A percentile compares a stretch with the other conserved stretches of the same genome.
Evolutionary conservation across 495 filamentous ascomycete species (phyloP).

Genomic region (Penicillium odoratum): DNA sequence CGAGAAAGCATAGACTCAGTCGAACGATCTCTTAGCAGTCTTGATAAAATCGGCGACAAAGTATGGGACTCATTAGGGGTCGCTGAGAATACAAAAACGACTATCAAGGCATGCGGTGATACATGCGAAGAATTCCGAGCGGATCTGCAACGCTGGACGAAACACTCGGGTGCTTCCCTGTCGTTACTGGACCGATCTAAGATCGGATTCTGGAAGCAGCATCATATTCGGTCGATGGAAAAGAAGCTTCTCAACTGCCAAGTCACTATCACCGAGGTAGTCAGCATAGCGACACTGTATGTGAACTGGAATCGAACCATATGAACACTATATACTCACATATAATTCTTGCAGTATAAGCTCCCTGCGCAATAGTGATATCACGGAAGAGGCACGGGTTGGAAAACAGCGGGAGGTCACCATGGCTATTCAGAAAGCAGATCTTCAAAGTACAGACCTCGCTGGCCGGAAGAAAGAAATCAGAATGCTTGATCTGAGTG

Average conservation of each 20-base stretch:
- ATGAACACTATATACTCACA: not conserved
- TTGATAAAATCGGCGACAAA: constrained; percentile 32
- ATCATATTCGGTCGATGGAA: constrained; percentile 10
- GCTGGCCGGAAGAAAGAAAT: not conserved
- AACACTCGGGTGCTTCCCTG: constrained; percentile 10
- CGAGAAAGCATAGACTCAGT: constrained; percentile 33
- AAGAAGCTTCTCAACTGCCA: constrained; percentile 15
- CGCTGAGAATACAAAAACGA: constrained; percentile 27
- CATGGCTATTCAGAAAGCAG: not conserved
- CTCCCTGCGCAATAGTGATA: not conserved
- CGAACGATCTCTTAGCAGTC: constrained; percentile 30
- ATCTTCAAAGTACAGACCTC: not conserved
- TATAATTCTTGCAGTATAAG: not conserved
- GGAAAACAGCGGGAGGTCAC: not conserved
- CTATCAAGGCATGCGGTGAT: constrained; percentile 27
- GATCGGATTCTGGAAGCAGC: constrained; percentile 14
- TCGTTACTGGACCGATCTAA: constrained; percentile 9
- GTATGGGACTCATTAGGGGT: constrained; percentile 36
- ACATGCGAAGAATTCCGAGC: constrained; percentile 27
- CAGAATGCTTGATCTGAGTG: no score
- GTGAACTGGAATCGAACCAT: not conserved
- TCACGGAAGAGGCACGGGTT: not conserved
- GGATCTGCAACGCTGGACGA: constrained; percentile 16
- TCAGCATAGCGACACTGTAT: constrained; percentile 10
- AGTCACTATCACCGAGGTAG: constrained; percentile 10